These are phyloP conservation scores for Rhododendron molle DNA, from an alignment of 148 eudicot genomes.

Conservation along the genomic window DNA sequence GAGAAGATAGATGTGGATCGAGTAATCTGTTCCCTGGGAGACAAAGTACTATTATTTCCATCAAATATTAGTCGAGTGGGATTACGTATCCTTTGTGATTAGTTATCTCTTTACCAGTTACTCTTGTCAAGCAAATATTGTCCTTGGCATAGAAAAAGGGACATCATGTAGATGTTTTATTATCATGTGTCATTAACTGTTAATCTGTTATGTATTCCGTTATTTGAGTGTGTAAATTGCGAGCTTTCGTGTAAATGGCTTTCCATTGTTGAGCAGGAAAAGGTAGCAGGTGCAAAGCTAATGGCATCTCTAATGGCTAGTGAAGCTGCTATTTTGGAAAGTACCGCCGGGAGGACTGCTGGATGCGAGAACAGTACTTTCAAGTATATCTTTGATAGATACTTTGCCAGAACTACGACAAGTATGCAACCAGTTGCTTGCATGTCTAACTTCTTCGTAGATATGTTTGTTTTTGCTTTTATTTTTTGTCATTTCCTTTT, in stretches of 20 bases:
- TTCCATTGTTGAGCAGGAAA: no score
- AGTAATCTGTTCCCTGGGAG: not conserved
- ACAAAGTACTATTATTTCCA: not conserved
- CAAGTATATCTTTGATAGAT: constrained; percentile 34
- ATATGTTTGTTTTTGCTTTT: not conserved
- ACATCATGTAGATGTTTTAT: not conserved
- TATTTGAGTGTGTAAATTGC: not conserved
- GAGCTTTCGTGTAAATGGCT: no score
- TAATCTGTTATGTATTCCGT: not conserved
- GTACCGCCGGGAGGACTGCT: constrained; percentile 43
- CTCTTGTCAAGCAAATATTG: no score
- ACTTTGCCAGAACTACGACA: constrained; percentile 46
- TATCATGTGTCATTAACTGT: not conserved
- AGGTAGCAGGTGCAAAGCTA: no score
- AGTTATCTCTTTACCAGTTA: no score
- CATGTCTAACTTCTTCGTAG: constrained; percentile 42
- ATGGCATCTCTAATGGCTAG: constrained; percentile 64
- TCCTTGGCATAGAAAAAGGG: no score
- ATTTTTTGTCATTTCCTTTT: not conserved
- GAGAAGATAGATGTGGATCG: not conserved
- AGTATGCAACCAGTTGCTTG: constrained; percentile 44
- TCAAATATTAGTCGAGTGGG: no score
- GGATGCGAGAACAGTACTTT: constrained; percentile 46
- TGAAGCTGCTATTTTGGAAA: constrained; percentile 44
- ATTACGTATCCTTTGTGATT: no score